Percentiles rank a stretch among this genome's conserved stretches.
These are phyloP conservation scores for Yamadazyma mexicana DNA, from an alignment of 1,139 yeast species.

Conservation along the genomic window DNA sequence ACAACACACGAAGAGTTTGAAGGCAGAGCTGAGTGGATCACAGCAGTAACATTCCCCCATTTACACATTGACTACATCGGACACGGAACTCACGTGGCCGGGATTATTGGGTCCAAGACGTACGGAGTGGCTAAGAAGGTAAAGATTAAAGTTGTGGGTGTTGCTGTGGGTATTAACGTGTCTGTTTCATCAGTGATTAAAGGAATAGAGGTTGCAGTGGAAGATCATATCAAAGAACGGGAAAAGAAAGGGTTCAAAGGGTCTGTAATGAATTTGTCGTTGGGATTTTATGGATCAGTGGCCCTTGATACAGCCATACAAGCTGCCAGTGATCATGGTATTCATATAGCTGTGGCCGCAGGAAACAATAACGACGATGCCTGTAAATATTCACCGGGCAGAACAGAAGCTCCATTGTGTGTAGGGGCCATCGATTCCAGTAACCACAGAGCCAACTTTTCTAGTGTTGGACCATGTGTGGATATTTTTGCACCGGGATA, in stretches of 20 bases:
- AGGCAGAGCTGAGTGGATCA: constrained; percentile 94
- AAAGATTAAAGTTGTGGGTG: constrained; percentile 71
- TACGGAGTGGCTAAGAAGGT: constrained; percentile 83
- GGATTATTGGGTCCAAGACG: constrained; percentile 71
- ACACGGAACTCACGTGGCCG: constrained; percentile 91
- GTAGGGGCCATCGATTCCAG: constrained; percentile 82
- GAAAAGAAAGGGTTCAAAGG: constrained; percentile 72
- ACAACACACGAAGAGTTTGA: constrained; percentile 78
- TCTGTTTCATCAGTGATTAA: constrained; percentile 77
- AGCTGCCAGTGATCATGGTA: constrained; percentile 79
- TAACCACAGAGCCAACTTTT: constrained; percentile 76
- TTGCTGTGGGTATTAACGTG: constrained; percentile 76
- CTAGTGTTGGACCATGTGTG: constrained; percentile 82
- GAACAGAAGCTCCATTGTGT: constrained; percentile 72
- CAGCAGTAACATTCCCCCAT: constrained; percentile 83
- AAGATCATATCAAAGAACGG: constrained; percentile 57
- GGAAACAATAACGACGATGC: constrained; percentile 88
- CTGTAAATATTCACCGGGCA: constrained; percentile 80
- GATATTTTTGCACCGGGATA: constrained; percentile 86
- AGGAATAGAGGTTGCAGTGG: constrained; percentile 79
- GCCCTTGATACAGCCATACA: constrained; percentile 80
- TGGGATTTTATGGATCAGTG: constrained; percentile 80
- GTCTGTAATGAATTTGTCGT: constrained; percentile 86
- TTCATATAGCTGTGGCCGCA: constrained; percentile 86
- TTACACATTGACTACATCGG: constrained; percentile 89